Evolutionary conservation across 2,329 filamentous ascomycete genomes (phyloP), one percentile per base, ranked within the genome.

Genomic region (Xylaria sp.): DNA sequence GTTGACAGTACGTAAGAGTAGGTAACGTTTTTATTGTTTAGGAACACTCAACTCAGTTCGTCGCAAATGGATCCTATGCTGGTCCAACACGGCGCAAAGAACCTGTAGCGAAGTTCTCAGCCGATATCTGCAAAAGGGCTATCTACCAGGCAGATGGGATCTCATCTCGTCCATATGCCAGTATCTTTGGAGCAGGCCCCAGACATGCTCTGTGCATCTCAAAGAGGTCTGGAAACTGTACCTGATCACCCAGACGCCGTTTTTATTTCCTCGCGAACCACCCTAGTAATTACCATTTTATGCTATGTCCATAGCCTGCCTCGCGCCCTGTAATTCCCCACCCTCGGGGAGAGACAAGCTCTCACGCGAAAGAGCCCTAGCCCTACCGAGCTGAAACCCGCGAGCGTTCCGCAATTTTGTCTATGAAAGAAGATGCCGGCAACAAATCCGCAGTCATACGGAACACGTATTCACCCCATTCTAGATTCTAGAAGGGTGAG

Each of bases 341-440:
- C 67, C 71, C 69, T 71, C 68, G 74, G 73, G 39, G 55, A 70
- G 51, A 63, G 36, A 64, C 69, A 74, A 72, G 62, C 73, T 70
- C 68, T 69, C 64, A 27, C 61, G 42, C 17, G 62, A 72, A 71
- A 72, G 71, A 75, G 73, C 71, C 66, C 68, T 72, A 75, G 73
- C 71, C 66, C 68, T 72, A 59, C 72, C 73, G 79, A 83, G 84
- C 81, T 85, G 83, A 86, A 81, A 86, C 85, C 84, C 82, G 56
- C 62, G 86, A 88, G 85, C 86, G 87, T 87, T 87, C 86, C 85
- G 85, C 85, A 36, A 88, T 89, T 88, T 88, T 88, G 85, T 89
- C 86, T 89, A 89, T 86, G 82, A 75, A 70, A 69, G 61, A 74
- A 71, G 76, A 76, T 78, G 75, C 74, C 73, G 77, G 78, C 75